These are phyloP conservation scores for Torulaspora microellipsoides DNA, from an alignment of 805 yeast genomes.

Conservation along the genomic window DNA sequence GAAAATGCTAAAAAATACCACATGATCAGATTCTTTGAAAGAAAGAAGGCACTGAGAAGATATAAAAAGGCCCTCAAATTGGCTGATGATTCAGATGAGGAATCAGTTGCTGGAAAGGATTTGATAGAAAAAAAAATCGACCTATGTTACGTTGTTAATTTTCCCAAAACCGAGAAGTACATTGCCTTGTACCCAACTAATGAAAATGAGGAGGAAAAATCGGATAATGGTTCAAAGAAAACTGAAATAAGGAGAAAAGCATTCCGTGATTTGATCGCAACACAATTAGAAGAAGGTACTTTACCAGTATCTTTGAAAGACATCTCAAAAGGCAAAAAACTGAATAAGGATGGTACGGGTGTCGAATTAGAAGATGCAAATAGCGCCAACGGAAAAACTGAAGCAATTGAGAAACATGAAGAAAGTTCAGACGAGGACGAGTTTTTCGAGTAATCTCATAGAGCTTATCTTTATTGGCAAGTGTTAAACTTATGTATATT, in stretches of 20 bases:
- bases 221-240: constrained; percentile 37
- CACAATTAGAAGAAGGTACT: constrained; percentile 47
- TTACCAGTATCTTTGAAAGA: constrained; percentile 55
- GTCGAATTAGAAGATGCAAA: constrained; percentile 14
- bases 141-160: constrained; percentile 67
- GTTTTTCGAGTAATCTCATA: constrained; percentile 38
- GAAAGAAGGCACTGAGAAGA: constrained; percentile 73
- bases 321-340: constrained; percentile 36
- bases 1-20: constrained; percentile 71
- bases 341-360: constrained; percentile 27
- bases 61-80: constrained; percentile 47
- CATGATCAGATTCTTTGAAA: constrained; percentile 89
- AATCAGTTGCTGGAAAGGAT: constrained; percentile 31
- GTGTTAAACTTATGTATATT: background rate
- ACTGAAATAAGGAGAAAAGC: constrained; percentile 44
- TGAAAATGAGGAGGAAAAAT: constrained; percentile 13
- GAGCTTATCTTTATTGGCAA: background rate
- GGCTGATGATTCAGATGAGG: constrained; percentile 25
- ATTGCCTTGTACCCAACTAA: constrained; percentile 63
- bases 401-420: constrained; percentile 22
- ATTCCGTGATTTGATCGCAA: constrained; percentile 50
- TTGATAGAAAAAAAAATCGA: constrained; percentile 60
- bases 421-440: constrained; percentile 40
- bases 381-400: constrained; percentile 14
- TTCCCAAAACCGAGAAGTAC: constrained; percentile 77